Percentiles rank a stretch among this genome's conserved stretches.
Conservation (phyloP, 805 yeast species). For the Schizosaccharomyces octosporus region DNA sequence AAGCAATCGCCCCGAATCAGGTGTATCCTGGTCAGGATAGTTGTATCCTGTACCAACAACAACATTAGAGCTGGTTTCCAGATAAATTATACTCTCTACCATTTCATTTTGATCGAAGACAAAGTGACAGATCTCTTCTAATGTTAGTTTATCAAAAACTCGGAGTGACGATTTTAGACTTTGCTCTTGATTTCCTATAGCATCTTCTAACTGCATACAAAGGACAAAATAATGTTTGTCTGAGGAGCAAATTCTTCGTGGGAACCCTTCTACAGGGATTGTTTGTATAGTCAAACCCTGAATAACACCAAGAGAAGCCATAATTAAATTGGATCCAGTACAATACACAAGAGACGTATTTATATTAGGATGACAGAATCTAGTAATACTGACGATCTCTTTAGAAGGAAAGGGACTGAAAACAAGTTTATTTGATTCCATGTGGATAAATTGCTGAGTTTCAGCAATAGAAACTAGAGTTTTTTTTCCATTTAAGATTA, state of each 20-base stretch:
- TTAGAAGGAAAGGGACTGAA: neutral
- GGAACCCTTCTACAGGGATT: constrained; percentile 7
- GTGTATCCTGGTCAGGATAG: constrained; percentile 7
- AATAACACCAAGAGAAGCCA: neutral
- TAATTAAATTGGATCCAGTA: neutral
- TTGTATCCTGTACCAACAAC: constrained; percentile 9
- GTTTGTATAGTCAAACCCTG: constrained; percentile 9
- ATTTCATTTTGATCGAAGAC: constrained; percentile 7
- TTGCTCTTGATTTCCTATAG: constrained; percentile 6
- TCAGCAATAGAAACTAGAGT: neutral
- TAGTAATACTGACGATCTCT: neutral
- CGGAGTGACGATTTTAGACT: constrained; percentile 5
- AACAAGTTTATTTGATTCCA: neutral
- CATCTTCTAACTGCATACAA: constrained; percentile 3
- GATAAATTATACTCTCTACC: constrained; percentile 5
- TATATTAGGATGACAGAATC: neutral
- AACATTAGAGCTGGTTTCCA: neutral
- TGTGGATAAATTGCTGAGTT: neutral
- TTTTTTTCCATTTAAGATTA: neutral
- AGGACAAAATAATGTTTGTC: neutral
- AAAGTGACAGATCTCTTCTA: constrained; percentile 5
- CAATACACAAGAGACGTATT: neutral
- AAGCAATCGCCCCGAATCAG: constrained; percentile 7
- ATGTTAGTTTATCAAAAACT: constrained; percentile 5
- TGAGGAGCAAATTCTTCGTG: constrained; percentile 4